These are phyloP conservation scores for Sarcomyxa edulis DNA, from an alignment of 768 basidiomycete species.

Conservation along the genomic window DNA sequence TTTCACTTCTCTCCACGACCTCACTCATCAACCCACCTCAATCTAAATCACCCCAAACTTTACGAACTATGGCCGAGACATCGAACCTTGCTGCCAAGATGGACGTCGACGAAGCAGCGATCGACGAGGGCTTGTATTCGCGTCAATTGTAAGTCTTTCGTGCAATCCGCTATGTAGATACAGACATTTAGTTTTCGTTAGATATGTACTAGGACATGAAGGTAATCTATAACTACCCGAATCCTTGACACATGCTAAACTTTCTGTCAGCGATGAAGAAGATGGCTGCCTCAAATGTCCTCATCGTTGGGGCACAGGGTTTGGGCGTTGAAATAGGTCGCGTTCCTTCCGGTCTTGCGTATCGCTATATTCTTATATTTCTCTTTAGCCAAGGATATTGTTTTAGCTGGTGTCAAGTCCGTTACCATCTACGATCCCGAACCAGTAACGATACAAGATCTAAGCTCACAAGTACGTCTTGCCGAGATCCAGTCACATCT, in stretches of 20 bases:
- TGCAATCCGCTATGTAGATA: constrained; percentile 9
- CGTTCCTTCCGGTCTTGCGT: constrained; percentile 6
- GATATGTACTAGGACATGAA: constrained; percentile 96
- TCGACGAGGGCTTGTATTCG: constrained; percentile 92
- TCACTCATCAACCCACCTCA: constrained; percentile 8
- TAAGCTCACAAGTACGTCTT: constrained; percentile 78
- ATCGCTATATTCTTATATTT: constrained; percentile 4
- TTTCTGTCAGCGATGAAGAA: constrained; percentile 84
- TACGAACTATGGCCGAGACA: constrained; percentile 29
- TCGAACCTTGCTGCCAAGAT: constrained; percentile 47
- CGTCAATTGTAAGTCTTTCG: constrained; percentile 72
- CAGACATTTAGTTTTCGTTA: constrained; percentile 22
- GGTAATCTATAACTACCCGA: constrained; percentile 29
- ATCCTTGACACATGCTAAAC: constrained; percentile 1
- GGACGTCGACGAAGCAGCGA: constrained; percentile 83
- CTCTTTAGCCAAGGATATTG: constrained; percentile 83
- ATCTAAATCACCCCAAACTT: constrained; percentile 12
- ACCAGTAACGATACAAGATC: constrained; percentile 79
- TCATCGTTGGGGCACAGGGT: constrained; percentile 89
- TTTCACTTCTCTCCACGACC: background rate
- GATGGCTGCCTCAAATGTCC: constrained; percentile 94
- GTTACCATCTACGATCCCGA: constrained; percentile 95
- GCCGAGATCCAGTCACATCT: background rate
- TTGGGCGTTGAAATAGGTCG: constrained; percentile 92
- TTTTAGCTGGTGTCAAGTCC: constrained; percentile 94